Evolutionary conservation across 495 filamentous ascomycete genomes (phyloP), one percentile per base, ranked within the genome.

Genomic region (Filosporella fistucella): DNA sequence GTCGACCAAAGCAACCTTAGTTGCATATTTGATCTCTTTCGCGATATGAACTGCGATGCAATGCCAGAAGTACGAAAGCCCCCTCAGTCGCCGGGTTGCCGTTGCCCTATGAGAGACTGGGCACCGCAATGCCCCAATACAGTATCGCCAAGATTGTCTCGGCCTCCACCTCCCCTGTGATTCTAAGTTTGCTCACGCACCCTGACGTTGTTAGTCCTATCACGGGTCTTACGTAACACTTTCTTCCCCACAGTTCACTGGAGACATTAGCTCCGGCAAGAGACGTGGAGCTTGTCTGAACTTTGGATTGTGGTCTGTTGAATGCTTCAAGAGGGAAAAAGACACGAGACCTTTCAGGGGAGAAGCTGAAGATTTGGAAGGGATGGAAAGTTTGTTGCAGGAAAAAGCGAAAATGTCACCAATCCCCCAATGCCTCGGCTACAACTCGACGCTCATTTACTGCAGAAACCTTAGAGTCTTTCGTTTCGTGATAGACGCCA

Each of bases 211-310:
- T 29, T 29, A 28, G 17, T n/a, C 24, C 35, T 29, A 43, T 30
- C 26, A 18, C 9, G n/a, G 41, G 10, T 21, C 41, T 43, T 43
- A 43, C 41, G 41, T 43, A 43, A 43, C 41, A 20, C 21, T 17
- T 43, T 43, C 41, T 32, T 29, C 26, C 41, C 41, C 41, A 30
- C 13, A 32, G 12, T 26, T 32, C 13, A 35, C 18, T 14, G 32
- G 18, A 4, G 4, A 30, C 28, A 8, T 8, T 30, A 30, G 8
- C 28, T 8, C 28, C n/a, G 28, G 28, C n/a, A 30, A 30, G 28
- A 30, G 28, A 8, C 8, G 4, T 10, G 21, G 14, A 6, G 16
- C 9, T 3, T 42, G 39, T 13, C 13, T 11, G 37, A 21, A 18
- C 17, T 18, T 40, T 14, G 10, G 17, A 21, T 16, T n/a, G n/a